Evolutionary conservation across 306 rosid species (phyloP).

Genomic region (Parietaria judaica): DNA sequence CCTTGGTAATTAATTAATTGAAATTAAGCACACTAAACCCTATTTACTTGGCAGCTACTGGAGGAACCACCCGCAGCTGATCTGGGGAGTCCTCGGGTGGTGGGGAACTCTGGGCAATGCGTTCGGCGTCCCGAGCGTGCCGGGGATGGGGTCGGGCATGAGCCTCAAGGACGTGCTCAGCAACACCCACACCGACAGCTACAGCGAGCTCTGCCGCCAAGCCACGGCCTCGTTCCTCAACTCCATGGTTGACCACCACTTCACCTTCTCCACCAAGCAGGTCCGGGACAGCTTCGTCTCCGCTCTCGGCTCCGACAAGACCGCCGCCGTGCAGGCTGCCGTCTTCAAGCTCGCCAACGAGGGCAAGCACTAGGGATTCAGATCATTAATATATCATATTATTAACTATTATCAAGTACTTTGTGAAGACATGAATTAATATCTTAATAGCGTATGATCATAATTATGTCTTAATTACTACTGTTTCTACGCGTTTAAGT

Average conservation of each 20-base stretch:
- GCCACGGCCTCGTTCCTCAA: conserved; percentile 81
- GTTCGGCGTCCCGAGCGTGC: conserved; percentile 48
- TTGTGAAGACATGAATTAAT: too few relatives aligned
- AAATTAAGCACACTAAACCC: too few relatives aligned
- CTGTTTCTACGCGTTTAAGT: too few relatives aligned
- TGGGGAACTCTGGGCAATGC: conserved; percentile 79
- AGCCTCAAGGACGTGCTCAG: conserved; percentile 71
- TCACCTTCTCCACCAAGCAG: conserved; percentile 66
- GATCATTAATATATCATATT: too few relatives aligned
- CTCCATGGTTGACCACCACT: conserved; percentile 62
- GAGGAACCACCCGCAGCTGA: conserved; percentile 67
- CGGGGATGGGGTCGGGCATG: conserved; percentile 46
- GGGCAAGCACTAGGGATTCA: conserved; percentile 28
- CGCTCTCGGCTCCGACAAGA: conserved; percentile 58
- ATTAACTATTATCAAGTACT: too few relatives aligned
- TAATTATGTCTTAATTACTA: too few relatives aligned
- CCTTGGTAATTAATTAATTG: too few relatives aligned
- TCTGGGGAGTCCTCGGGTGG: conserved; percentile 87
- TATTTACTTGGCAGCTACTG: conserved; percentile 48
- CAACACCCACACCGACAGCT: conserved; percentile 71
- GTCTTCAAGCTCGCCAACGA: conserved; percentile 85
- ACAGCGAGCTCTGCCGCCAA: conserved; percentile 66
- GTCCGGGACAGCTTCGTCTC: conserved; percentile 55
- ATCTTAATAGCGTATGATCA: too few relatives aligned
- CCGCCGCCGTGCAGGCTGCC: conserved; percentile 59